phyloP scores from a whole-genome alignment of 371 early-diverging fungal genomes.

The Catenaria anguillulae region DNA sequence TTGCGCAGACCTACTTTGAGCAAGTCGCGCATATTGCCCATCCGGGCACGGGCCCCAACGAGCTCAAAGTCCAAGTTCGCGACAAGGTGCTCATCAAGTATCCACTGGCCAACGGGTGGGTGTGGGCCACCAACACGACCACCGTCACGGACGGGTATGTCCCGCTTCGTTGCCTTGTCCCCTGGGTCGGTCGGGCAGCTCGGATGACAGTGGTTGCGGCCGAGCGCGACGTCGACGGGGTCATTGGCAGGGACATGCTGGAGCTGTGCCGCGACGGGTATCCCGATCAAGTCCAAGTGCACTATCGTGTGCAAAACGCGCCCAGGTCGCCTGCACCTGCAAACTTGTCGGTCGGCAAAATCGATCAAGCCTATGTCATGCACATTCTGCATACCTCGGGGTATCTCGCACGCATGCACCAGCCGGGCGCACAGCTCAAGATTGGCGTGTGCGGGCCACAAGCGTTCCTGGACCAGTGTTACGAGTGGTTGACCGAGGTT shows the following conservation, averaged over 20 bases:
- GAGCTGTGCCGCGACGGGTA: constrained; percentile 1
- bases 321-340: not conserved
- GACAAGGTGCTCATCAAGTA: not conserved
- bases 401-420: not conserved
- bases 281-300: not conserved
- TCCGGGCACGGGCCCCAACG: constrained; percentile 1
- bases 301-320: not conserved
- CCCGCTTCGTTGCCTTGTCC: constrained; percentile 1
- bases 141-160: not conserved
- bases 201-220: not conserved
- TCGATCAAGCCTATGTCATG: not conserved
- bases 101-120: constrained; percentile 4
- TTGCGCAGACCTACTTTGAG: constrained; percentile 10
- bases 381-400: not conserved
- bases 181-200: not conserved
- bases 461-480: not conserved
- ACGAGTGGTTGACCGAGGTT: not conserved
- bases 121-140: not conserved
- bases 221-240: not conserved
- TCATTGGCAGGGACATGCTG: not conserved
- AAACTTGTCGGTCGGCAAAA: not conserved
- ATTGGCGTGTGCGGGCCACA: not conserved
- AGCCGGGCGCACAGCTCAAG: not conserved
- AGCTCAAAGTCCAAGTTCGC: not conserved
- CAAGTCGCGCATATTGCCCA: constrained; percentile 6